Evolutionary conservation across 2,329 filamentous ascomycete species (phyloP), one percentile per base, ranked within the genome.

Genomic region (Monosporascus cannonballus): DNA sequence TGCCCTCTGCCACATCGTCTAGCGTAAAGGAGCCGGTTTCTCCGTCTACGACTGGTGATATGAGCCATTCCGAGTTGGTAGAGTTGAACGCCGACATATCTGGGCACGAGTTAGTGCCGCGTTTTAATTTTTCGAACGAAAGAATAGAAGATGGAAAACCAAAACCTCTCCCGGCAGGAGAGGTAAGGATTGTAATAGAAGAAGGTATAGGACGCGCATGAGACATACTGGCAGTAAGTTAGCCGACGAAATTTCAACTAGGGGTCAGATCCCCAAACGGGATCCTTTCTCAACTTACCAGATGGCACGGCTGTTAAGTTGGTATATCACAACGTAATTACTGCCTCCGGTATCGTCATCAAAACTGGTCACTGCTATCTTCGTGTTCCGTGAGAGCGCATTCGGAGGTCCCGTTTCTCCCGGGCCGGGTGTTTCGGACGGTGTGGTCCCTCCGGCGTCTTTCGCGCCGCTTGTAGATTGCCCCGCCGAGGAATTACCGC

Each of bases 71-170:
- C 4, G 54, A 55, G 4, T 53, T 50, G 9, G 61, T 63, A 27
- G 63, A 59, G 52, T 66, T 66, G 55, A 57, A 67, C 4, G 64
- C 55, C 1, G 64, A 67, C 41, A 67, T 51, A 42, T 60, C 42
- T 46, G 22, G 20, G 30, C 15, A 18, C 24, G 14, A 17, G 42
- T 46, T 46, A 46, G 42, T 18, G 25, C 25, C 22, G 18, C 25
- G 42, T 34, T 34, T 14, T 14, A 24, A 18, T 20, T 18, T 14
- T 24, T 20, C 39, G 4, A 14, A 18, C 18, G 17, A 42, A 15
- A 3, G n/a, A 4, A 24, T 18, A 14, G 22, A 18, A 18, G 15
- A 42, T 20, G 22, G 18, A 18, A 9, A 30, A 30, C 27, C 3
- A 14, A 34, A 34, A 5, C 11, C 4, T 34, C 30, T 3, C 11